phyloP scores from a whole-genome alignment of 1,284 basidiomycete species.

The Cryptococcus sp. region DNA sequence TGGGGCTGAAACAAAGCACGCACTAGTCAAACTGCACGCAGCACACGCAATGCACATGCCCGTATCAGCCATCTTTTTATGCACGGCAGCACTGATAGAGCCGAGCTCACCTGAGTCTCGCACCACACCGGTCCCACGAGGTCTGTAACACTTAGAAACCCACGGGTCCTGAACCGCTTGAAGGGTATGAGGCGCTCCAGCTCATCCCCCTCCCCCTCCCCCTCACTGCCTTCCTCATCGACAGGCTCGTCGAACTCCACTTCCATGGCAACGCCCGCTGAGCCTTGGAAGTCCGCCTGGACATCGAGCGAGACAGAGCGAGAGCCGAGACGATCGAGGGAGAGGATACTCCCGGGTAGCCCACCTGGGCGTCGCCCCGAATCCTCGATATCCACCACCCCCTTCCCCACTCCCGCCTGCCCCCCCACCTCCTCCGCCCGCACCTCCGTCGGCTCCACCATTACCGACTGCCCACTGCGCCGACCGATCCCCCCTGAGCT shows the following conservation, averaged over 20 bases:
- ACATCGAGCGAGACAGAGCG: too few species aligned
- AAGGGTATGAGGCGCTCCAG: constrained; percentile 25
- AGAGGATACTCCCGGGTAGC: too few species aligned
- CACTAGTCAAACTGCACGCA: constrained; percentile 51
- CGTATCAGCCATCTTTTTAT: too few species aligned
- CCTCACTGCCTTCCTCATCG: neutral
- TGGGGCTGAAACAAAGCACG: constrained; percentile 4
- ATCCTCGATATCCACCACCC: constrained; percentile 26
- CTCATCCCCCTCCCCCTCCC: constrained; percentile 2
- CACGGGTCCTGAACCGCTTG: constrained; percentile 36
- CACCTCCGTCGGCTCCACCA: too few species aligned
- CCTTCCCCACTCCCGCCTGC: neutral
- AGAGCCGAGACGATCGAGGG: too few species aligned
- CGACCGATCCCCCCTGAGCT: too few species aligned
- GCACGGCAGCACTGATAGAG: neutral
- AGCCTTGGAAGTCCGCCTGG: too few species aligned
- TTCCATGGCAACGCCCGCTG: neutral
- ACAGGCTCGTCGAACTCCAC: neutral
- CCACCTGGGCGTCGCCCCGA: too few species aligned
- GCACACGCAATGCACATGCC: too few species aligned
- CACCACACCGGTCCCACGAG: constrained; percentile 56
- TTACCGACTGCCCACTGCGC: too few species aligned
- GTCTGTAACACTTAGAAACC: constrained; percentile 53
- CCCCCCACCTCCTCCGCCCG: neutral
- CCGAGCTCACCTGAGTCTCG: constrained; percentile 54